Conservation (phyloP, 2,329 filamentous ascomycete species). For the Botrytis squamosa region DNA sequence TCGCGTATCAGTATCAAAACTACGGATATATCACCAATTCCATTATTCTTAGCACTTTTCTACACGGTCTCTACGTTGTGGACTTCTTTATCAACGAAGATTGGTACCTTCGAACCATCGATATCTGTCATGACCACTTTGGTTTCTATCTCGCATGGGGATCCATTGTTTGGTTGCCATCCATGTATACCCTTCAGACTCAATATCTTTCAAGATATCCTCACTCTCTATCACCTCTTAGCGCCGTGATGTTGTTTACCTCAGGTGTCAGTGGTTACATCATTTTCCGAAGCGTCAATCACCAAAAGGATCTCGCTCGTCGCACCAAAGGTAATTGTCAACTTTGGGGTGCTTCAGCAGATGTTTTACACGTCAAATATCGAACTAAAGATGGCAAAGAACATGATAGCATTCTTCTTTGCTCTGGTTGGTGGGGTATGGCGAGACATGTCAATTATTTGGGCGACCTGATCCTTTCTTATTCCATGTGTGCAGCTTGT, state of each 20-base stretch:
- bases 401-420: conserved; percentile 44
- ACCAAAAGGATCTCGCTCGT: conserved; percentile 47
- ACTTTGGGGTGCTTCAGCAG: conserved; percentile 46
- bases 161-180: conserved; percentile 47
- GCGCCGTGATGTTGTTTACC: conserved; percentile 35
- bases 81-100: conserved; percentile 52
- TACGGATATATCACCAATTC: conserved; percentile 44
- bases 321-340: conserved; percentile 43
- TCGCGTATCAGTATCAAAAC: conserved; percentile 45
- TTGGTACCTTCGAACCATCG: conserved; percentile 48
- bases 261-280: conserved; percentile 44
- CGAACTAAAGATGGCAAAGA: conserved; percentile 44
- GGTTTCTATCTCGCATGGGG: conserved; percentile 47
- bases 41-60: conserved; percentile 45
- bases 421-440: conserved; percentile 45
- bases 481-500: conserved; percentile 45
- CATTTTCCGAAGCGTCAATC: conserved; percentile 47
- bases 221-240: conserved; percentile 34
- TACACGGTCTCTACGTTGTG: conserved; percentile 47
- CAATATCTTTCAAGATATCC: conserved; percentile 49
- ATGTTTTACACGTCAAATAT: conserved; percentile 43
- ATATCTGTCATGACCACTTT: conserved; percentile 46
- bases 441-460: conserved; percentile 45
- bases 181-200: conserved; percentile 48
- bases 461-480: conserved; percentile 44